Percentiles rank a stretch among this genome's conserved stretches.
phyloP scores from a whole-genome alignment of 352 stramenopile species.

The Phytophthora pistaciae region DNA sequence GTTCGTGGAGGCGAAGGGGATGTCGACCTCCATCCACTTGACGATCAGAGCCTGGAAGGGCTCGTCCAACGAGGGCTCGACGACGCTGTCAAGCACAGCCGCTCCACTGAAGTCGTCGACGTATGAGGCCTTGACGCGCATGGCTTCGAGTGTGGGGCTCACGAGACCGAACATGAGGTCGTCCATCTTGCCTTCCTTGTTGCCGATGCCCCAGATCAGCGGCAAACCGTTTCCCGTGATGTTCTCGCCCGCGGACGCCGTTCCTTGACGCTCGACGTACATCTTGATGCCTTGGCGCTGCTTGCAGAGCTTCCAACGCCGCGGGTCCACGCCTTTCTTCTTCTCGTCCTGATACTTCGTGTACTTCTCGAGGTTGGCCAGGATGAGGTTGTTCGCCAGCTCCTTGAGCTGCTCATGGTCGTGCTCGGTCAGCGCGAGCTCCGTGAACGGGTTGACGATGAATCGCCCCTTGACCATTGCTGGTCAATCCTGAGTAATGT shows the following conservation, averaged over 20 bases:
- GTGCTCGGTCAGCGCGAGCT: conserved; percentile 23
- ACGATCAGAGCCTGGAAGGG: conserved; percentile 43
- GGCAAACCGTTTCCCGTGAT: conserved; percentile 33
- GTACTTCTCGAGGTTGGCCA: conserved; percentile 37
- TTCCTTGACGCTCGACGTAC: conserved; percentile 33
- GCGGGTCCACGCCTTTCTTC: conserved; percentile 33
- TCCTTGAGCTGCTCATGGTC: conserved; percentile 35
- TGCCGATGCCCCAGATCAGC: conserved; percentile 47
- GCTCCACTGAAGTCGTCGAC: conserved; percentile 56
- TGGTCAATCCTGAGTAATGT: neutral
- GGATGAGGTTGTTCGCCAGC: conserved; percentile 33
- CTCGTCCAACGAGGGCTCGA: conserved; percentile 50
- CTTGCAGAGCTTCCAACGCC: conserved; percentile 51
- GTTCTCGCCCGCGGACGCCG: conserved; percentile 19
- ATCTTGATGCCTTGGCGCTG: conserved; percentile 48
- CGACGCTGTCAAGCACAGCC: conserved; percentile 63
- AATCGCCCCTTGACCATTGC: conserved; percentile 39
- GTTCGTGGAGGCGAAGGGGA: conserved; percentile 50
- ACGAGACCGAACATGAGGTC: conserved; percentile 61
- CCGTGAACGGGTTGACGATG: conserved; percentile 39
- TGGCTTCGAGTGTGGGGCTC: conserved; percentile 53
- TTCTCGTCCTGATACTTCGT: conserved; percentile 30
- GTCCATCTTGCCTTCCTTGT: conserved; percentile 46
- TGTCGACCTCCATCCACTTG: conserved; percentile 56
- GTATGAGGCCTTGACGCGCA: conserved; percentile 61